These are phyloP conservation scores for Talaromyces sp. DNA, from an alignment of 2,329 filamentous ascomycete genomes.

Conservation along the genomic window DNA sequence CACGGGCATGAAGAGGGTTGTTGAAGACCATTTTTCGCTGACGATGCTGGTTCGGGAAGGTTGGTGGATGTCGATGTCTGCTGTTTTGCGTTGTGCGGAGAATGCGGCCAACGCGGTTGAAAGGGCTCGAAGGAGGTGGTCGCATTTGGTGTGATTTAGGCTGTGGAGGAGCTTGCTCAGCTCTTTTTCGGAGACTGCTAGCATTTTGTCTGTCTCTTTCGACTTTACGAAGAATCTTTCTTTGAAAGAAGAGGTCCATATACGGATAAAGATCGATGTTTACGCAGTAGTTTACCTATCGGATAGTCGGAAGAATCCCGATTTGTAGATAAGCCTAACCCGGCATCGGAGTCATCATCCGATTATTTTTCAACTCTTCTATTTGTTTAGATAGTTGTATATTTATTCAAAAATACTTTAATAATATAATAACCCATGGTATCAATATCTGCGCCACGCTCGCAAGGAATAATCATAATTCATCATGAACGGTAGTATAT, in stretches of 20 bases:
- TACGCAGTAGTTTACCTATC: background rate
- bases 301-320: background rate
- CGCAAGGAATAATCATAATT: background rate
- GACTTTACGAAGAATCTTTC: background rate
- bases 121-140: conserved; percentile 35
- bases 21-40: conserved; percentile 41
- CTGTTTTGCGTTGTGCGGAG: conserved; percentile 25
- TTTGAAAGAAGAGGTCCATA: background rate
- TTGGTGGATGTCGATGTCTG: conserved; percentile 35
- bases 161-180: conserved; percentile 33
- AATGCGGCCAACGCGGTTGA: conserved; percentile 33
- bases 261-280: background rate
- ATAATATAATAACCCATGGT: background rate
- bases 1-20: conserved; percentile 72
- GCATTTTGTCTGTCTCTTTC: conserved; percentile 24
- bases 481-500: conserved; percentile 17
- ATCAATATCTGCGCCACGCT: background rate
- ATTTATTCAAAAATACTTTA: background rate
- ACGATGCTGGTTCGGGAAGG: conserved; percentile 41
- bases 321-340: background rate
- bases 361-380: background rate
- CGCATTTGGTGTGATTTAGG: conserved; percentile 32
- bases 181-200: conserved; percentile 33
- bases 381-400: background rate
- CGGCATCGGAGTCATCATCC: background rate